Evolutionary conservation across 805 yeast genomes (phyloP), one percentile per base, ranked within the genome.

Genomic region (Candida loeiensis): DNA sequence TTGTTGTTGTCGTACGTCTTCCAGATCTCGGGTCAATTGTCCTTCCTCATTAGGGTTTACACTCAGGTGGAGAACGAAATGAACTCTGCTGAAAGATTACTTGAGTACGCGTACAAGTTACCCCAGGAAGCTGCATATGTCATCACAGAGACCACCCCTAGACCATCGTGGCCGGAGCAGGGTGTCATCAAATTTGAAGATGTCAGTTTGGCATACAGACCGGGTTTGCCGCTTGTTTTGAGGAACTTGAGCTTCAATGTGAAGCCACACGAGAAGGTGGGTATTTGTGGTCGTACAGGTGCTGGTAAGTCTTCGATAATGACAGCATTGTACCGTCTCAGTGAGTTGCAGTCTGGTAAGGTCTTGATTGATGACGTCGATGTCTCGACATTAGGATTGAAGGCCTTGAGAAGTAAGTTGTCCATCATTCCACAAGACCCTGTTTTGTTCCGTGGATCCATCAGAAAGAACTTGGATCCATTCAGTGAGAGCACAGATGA

Each of bases 251-350:
- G 51, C 18, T 53, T 71, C 49, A 61, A 46, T 6, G 67, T 84
- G 34, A 57, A 67, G 8, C 73, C 81, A 0, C 65, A 73, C 14
- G 87, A 85, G 56, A 85, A 83, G 53, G 74, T 87, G 48, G 95
- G 95, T 36, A 80, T 87, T 41, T 84, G 93, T 67, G 95, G 95
- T 33, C 74, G 95, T 57, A 87, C 95, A 0, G 95, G 95, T 51
- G 95, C 95, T 4, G 95, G 95, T 37, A 81, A 80, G 59, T 67
- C 82, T 1, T 73, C 85, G 3, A 77, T 80, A 35, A 80, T 80
- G 80, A 72, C 80, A 8, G 83, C 85, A 1, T 58, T 80, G 41
- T 80, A 71, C 53, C 63, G 86, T 48, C 54, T 80, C 36, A 61
- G 71, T 11, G 85, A 80, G 56, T 56, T 78, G 35, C 61, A 64